Percentiles rank a stretch among this genome's conserved stretches.
Evolutionary conservation across 352 stramenopile genomes (phyloP).

Genomic region (Aphanomyces cochlioides): DNA sequence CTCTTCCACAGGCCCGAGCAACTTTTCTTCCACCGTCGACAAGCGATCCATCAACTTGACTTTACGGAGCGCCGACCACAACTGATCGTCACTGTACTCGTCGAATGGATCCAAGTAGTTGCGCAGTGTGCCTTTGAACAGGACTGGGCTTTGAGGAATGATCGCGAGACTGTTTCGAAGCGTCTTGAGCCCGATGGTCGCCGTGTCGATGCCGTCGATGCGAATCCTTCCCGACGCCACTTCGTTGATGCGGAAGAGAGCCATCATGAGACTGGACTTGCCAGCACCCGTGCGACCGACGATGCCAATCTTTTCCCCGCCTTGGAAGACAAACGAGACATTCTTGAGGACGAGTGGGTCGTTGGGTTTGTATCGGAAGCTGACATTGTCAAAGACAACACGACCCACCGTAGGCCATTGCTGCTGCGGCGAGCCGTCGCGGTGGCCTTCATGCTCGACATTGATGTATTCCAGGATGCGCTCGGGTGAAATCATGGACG

Average conservation of each 20-base stretch:
- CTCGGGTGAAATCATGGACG: constrained; percentile 83
- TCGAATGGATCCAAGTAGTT: constrained; percentile 81
- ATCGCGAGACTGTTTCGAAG: constrained; percentile 30
- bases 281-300: constrained; percentile 32
- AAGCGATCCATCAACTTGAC: constrained; percentile 54
- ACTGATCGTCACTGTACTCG: constrained; percentile 53
- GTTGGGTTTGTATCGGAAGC: constrained; percentile 9
- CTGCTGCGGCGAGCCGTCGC: too few relatives aligned
- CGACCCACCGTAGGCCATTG: not conserved
- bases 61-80: constrained; percentile 55
- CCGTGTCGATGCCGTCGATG: constrained; percentile 33
- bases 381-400: not conserved
- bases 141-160: constrained; percentile 34
- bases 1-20: constrained; percentile 62
- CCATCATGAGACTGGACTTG: constrained; percentile 33
- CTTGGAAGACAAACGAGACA: constrained; percentile 18
- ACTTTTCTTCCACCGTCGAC: constrained; percentile 47
- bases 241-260: constrained; percentile 43
- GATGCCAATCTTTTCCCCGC: constrained; percentile 29
- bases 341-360: constrained; percentile 32
- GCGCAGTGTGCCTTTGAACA: constrained; percentile 80
- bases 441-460: constrained; percentile 28
- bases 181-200: constrained; percentile 26
- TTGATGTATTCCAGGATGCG: constrained; percentile 83
- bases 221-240: constrained; percentile 46